Percentiles rank a stretch among this genome's conserved stretches.
Evolutionary conservation across 371 early-diverging fungal genomes (phyloP).

Genomic region (Mortierella sp.): DNA sequence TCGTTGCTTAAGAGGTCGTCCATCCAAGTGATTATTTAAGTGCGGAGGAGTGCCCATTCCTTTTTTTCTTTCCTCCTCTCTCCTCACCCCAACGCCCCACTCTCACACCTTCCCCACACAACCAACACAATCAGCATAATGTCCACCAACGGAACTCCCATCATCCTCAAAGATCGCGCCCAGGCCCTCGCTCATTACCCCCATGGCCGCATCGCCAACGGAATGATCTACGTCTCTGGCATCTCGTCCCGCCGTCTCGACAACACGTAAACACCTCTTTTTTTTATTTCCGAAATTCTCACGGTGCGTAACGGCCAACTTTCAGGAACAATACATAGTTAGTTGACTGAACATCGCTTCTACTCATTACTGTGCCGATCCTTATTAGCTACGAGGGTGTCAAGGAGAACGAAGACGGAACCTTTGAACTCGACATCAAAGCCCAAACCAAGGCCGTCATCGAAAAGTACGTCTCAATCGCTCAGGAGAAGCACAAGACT

Average conservation of each 20-base stretch:
- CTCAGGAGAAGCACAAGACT: background rate
- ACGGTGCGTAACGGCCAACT: background rate
- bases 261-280: conserved; percentile 63
- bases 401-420: conserved; percentile 64
- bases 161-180: conserved; percentile 68
- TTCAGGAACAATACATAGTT: too few species aligned
- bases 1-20: background rate
- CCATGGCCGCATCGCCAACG: conserved; percentile 68
- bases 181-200: conserved; percentile 76
- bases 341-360: too few species aligned
- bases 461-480: conserved; percentile 62
- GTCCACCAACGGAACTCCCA: conserved; percentile 62
- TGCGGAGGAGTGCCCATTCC: background rate
- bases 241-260: conserved; percentile 71
- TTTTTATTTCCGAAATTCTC: conserved; percentile 2
- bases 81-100: background rate
- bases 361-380: background rate
- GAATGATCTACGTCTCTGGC: conserved; percentile 74
- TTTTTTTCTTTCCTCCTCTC: background rate
- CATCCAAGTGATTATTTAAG: background rate
- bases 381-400: conserved; percentile 61
- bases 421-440: conserved; percentile 66
- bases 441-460: conserved; percentile 74
- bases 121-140: background rate
- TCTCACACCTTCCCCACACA: background rate